A percentile compares a stretch with the other conserved stretches of the same genome.
Evolutionary conservation across 805 yeast species (phyloP).

Genomic region (Kodamaea kaohsiungensis): DNA sequence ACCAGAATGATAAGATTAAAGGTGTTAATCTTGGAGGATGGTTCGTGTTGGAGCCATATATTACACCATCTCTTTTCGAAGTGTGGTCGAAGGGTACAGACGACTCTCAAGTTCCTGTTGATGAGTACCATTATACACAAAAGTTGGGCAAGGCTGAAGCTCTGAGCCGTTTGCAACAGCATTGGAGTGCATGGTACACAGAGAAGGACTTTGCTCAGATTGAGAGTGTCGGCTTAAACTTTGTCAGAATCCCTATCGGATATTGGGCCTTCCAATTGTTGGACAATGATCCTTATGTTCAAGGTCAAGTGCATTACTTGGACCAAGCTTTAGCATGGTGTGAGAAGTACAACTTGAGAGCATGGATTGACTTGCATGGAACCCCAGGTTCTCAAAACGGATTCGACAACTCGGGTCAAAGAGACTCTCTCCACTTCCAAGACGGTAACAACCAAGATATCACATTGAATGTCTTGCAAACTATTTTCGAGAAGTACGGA

Average conservation of each 20-base stretch:
- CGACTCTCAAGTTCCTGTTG: slow-evolving; percentile 60
- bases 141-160: slow-evolving; percentile 64
- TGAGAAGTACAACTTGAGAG: slow-evolving; percentile 58
- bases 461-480: slow-evolving; percentile 56
- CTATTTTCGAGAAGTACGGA: slow-evolving; percentile 66
- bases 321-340: slow-evolving; percentile 83
- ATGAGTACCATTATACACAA: slow-evolving; percentile 73
- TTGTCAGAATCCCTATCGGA: slow-evolving; percentile 89
- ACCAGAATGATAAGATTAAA: slow-evolving; percentile 37
- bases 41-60: slow-evolving; percentile 85
- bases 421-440: slow-evolving; percentile 64
- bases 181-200: slow-evolving; percentile 79
- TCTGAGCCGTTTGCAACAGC: slow-evolving; percentile 50
- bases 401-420: slow-evolving; percentile 87
- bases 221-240: slow-evolving; percentile 65
- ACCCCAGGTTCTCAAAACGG: slow-evolving; percentile 98
- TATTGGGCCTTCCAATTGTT: slow-evolving; percentile 83
- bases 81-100: slow-evolving; percentile 36
- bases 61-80: slow-evolving; percentile 74
- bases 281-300: slow-evolving; percentile 79
- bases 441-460: slow-evolving; percentile 50
- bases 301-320: slow-evolving; percentile 73
- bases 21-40: slow-evolving; percentile 92
- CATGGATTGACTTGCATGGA: slow-evolving; percentile 93
- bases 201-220: slow-evolving; percentile 70